Conservation (phyloP, 75 land plant genomes). For the Chamaecyparis obtusa region DNA sequence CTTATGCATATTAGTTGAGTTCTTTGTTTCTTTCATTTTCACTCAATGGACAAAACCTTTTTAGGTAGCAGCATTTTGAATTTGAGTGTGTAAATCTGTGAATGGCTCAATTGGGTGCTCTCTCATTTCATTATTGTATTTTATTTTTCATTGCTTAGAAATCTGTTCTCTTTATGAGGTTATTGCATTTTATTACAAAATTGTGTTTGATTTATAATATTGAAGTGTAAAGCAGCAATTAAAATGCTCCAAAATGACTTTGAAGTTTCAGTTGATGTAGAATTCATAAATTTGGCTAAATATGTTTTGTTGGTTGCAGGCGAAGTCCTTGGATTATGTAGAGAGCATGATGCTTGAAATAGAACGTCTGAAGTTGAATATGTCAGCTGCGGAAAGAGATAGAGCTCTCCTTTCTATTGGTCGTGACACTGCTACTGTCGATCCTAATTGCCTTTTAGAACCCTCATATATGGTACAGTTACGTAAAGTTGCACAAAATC, state of each 20-base stretch:
- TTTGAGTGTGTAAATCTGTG: not conserved
- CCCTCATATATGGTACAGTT: slow-evolving; percentile 46
- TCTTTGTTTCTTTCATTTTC: not conserved
- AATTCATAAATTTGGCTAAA: not conserved
- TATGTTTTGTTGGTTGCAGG: slow-evolving; percentile 38
- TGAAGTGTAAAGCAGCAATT: not conserved
- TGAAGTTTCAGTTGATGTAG: not conserved
- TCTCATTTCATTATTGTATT: not conserved
- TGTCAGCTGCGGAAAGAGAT: slow-evolving; percentile 96
- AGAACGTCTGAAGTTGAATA: slow-evolving; percentile 58
- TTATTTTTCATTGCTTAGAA: not conserved
- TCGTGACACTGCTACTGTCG: slow-evolving; percentile 78
- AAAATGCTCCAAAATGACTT: not conserved
- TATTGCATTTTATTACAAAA: not conserved
- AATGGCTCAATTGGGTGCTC: not conserved
- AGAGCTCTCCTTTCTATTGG: slow-evolving; percentile 76
- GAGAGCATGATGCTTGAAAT: slow-evolving; percentile 90
- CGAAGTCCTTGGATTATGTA: slow-evolving; percentile 39
- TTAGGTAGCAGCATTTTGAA: not conserved
- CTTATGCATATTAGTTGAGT: not conserved
- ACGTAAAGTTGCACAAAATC: slow-evolving; percentile 52
- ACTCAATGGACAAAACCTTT: not conserved
- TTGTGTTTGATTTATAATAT: not conserved
- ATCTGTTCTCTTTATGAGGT: not conserved
- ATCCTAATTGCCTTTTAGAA: slow-evolving; percentile 74